Conservation (phyloP, 2,329 filamentous ascomycete species). For the Aspergillus flavus region DNA sequence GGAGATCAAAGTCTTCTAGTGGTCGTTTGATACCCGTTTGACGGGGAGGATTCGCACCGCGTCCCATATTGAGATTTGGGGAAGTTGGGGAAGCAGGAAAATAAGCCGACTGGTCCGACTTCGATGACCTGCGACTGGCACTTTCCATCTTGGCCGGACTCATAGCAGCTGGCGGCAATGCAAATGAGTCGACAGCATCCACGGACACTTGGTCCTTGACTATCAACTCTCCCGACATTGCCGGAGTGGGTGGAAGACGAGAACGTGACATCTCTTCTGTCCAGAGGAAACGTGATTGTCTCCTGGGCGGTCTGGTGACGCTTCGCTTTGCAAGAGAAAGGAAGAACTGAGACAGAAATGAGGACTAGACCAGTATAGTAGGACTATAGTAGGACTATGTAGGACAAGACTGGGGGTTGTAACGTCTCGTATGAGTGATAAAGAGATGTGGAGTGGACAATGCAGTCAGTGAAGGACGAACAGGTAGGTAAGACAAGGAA, state of each 20-base stretch:
- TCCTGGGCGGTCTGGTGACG: not conserved
- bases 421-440: not conserved
- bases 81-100: constrained; percentile 39
- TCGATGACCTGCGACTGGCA: constrained; percentile 31
- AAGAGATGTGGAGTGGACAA: not conserved
- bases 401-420: not conserved
- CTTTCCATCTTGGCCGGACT: constrained; percentile 27
- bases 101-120: constrained; percentile 31
- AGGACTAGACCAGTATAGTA: constrained; percentile 1
- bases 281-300: not conserved
- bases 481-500: constrained; percentile 1
- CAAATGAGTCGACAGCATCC: constrained; percentile 37
- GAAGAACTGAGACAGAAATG: not conserved
- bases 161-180: constrained; percentile 41
- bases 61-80: constrained; percentile 30
- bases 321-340: not conserved
- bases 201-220: constrained; percentile 37
- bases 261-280: constrained; percentile 34
- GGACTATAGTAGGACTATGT: not conserved
- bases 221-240: constrained; percentile 42
- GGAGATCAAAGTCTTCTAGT: constrained; percentile 68
- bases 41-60: constrained; percentile 26
- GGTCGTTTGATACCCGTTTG: constrained; percentile 43
- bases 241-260: constrained; percentile 39
- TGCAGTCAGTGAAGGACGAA: not conserved